Evolutionary conservation across 257 asterid genomes (phyloP).

Genomic region (Solanum arcanum): DNA sequence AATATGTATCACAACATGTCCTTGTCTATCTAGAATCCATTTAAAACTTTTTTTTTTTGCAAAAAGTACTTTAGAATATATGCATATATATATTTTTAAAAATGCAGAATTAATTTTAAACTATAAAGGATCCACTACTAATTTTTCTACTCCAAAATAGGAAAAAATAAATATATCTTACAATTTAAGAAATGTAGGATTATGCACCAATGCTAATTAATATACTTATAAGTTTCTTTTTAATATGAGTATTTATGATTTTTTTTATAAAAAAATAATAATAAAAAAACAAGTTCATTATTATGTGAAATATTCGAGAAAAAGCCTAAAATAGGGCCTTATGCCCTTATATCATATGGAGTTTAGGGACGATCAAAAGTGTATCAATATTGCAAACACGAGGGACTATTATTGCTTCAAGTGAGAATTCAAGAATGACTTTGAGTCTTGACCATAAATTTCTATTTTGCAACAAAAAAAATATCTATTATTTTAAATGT

Average conservation of each 20-base stretch:
- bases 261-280: not conserved
- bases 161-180: not conserved
- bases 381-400: no score
- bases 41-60: not conserved
- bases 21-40: not conserved
- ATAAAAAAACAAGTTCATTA: not conserved
- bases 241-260: not conserved
- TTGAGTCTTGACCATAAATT: no score
- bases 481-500: no score
- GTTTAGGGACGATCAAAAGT: no score
- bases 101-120: not conserved
- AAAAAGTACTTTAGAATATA: not conserved
- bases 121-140: not conserved
- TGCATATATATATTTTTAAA: not conserved
- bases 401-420: no score
- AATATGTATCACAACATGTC: not conserved
- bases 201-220: not conserved
- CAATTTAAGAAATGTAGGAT: not conserved
- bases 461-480: no score
- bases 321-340: no score
- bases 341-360: no score
- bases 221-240: not conserved
- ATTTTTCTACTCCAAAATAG: not conserved
- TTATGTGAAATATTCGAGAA: not conserved
- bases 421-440: no score